Base-by-base conservation (phyloP, 164 flowering plant species). In the Macadamia tetraphylla region DNA sequence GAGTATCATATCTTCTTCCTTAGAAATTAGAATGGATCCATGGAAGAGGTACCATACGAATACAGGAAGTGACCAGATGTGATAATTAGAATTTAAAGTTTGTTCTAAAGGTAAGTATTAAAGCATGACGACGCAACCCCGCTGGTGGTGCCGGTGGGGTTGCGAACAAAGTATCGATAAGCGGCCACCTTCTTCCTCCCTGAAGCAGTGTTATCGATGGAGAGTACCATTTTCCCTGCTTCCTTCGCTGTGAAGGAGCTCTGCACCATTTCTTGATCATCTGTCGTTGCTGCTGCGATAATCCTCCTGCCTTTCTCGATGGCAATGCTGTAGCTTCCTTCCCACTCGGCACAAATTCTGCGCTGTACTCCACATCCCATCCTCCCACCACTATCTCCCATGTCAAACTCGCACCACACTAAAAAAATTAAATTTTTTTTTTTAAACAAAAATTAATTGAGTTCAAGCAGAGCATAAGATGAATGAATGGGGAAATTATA, bases 311-410 rank as follows among this genome's bases (percentile, higher is more conserved):
- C 73, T 71, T 88, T 95, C 78, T 89, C 87, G 17, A 95, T 87
- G 0, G 88, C 91, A 0, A 92, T 80, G 17, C 86, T 81, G 86
- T 95, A 95, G 85, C 98, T 87, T 17, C 78, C 88, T 65, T 85
- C 78, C 86, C 87, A 58, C 65, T 77, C 0, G 99, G 99, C 49
- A 89, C 81, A 68, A 85, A 95, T 74, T 95, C 99, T 0, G 87
- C 99, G 18, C 89, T 76, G 87, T 95, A 95, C 8, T 90, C 94
- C 81, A 95, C 71, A 8, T 95, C 99, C 99, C 99, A 95, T 0
- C 99, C 97, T 35, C 91, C 97, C 18, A 91, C 98, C 31, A 88
- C 96, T n/a, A 95, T 63, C 67, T 95, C 99, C 99, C 99, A 95
- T 60, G 88, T 80, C 43, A 95, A 89, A 7, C 96, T 89, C 56